These are phyloP conservation scores for Phytophthora rubi DNA, from an alignment of 352 stramenopile genomes.

Conservation along the genomic window DNA sequence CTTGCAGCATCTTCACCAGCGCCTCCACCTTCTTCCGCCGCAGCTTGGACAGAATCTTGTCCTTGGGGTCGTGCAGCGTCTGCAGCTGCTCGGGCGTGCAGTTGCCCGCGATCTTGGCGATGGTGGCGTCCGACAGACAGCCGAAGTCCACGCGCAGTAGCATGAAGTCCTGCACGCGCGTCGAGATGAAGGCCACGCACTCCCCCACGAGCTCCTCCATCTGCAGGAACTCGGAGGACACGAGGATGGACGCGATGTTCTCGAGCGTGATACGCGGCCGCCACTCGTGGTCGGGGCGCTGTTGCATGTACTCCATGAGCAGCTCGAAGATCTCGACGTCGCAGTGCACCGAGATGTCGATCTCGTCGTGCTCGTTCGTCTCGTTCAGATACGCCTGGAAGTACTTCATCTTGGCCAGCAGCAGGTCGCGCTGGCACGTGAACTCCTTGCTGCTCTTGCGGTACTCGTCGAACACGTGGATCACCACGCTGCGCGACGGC, in stretches of 20 bases:
- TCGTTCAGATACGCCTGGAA: constrained; percentile 87
- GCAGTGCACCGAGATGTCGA: constrained; percentile 94
- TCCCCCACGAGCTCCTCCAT: constrained; percentile 90
- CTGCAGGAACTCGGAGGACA: constrained; percentile 92
- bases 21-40: constrained; percentile 83
- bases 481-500: constrained; percentile 64
- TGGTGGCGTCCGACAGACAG: constrained; percentile 80
- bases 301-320: constrained; percentile 90
- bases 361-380: constrained; percentile 85
- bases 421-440: constrained; percentile 72
- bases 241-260: constrained; percentile 87
- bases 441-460: constrained; percentile 90
- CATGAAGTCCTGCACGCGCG: constrained; percentile 82
- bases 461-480: constrained; percentile 92
- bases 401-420: constrained; percentile 93
- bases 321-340: constrained; percentile 94
- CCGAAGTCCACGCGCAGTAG: constrained; percentile 86
- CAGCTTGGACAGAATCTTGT: constrained; percentile 89
- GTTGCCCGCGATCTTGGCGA: constrained; percentile 72
- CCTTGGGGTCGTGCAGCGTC: constrained; percentile 79
- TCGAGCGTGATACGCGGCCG: constrained; percentile 65
- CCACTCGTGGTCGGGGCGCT: constrained; percentile 48
- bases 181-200: constrained; percentile 81
- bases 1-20: constrained; percentile 48
- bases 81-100: constrained; percentile 68